Evolutionary conservation across 2,329 filamentous ascomycete genomes (phyloP), one percentile per base, ranked within the genome.

Genomic region (Nothophaeocryptopus gaeumannii): DNA sequence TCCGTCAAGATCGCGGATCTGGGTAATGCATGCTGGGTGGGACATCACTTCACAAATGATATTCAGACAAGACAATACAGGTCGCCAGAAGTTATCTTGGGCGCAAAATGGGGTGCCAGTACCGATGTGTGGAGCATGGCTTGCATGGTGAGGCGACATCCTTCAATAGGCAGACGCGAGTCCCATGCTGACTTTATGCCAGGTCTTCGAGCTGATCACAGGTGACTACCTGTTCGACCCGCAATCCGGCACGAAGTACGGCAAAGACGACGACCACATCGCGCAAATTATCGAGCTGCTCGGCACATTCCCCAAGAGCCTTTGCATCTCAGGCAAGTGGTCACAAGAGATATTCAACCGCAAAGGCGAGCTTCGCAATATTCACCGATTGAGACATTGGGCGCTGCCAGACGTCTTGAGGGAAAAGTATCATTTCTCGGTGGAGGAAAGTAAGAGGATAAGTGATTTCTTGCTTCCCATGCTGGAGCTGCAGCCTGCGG

Each of bases 71-170:
- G 93, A 64, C 93, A 99, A 72, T 99, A 99, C 71, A 81, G 93
- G 50, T 97, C 93, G 1, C 93, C 93, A 1, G 93, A 99, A 72
- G 93, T 99, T 49, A 97, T 99, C 53, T 76, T 99, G 14, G 93
- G 93, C 34, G 84, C 90, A 2, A 97, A 97, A 76, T 99, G 93
- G 93, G 93, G 93, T 60, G 93, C 93, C n/a, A 97, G 92, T 68
- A 97, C 93, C 1, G 93, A 99, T 72, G 88, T 97, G 7, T 99
- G 93, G 93, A 97, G 92, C 73, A 99, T 99, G 93, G 91, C 93
- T 51, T 88, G 88, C 60, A 99, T 99, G 93, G 93, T 97, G 79
- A 63, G 83, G 33, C 38, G 36, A 45, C 33, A 40, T 32, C 31
- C 29, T 9, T 9, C 20, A 26, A 26, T 26, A 26, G 7, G 20